phyloP scores from a whole-genome alignment of 148 eudicot genomes.

The Polygonum aviculare region DNA sequence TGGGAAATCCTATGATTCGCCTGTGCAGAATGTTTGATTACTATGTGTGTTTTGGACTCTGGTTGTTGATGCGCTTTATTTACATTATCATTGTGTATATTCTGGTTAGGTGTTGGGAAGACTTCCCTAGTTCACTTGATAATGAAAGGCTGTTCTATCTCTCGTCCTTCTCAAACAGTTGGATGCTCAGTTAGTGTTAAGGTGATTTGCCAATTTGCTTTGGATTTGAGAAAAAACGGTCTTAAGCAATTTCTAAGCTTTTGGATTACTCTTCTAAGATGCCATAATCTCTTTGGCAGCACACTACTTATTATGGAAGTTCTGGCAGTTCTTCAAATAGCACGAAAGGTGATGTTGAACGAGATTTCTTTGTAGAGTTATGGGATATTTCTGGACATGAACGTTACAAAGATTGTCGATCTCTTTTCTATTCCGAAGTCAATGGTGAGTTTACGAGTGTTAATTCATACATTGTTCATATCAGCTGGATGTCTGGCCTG shows the following conservation, averaged over 20 bases:
- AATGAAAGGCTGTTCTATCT: conserved; percentile 37
- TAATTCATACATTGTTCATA: conserved; percentile 1
- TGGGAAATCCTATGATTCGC: neutral
- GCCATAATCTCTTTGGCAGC: conserved; percentile 30
- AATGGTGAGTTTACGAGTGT: conserved; percentile 42
- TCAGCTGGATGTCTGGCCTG: neutral
- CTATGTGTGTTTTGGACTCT: neutral
- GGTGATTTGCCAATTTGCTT: conserved; percentile 20
- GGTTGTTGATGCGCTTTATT: neutral
- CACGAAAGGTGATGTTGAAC: conserved; percentile 61
- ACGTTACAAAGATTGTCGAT: conserved; percentile 86
- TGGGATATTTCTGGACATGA: conserved; percentile 99
- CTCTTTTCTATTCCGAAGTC: conserved; percentile 81
- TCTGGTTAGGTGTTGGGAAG: conserved; percentile 59
- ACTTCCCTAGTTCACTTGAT: conserved; percentile 62
- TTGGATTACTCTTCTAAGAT: neutral
- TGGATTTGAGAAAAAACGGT: neutral
- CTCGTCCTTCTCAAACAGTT: conserved; percentile 53
- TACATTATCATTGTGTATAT: neutral
- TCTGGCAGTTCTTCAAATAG: conserved; percentile 82
- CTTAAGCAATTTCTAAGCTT: neutral
- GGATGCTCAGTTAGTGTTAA: conserved; percentile 60
- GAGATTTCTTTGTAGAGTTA: conserved; percentile 86
- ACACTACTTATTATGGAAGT: conserved; percentile 67
- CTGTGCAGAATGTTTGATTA: neutral